These are phyloP conservation scores for Beverwykella pulmonaria DNA, from an alignment of 495 filamentous ascomycete species.

Conservation along the genomic window DNA sequence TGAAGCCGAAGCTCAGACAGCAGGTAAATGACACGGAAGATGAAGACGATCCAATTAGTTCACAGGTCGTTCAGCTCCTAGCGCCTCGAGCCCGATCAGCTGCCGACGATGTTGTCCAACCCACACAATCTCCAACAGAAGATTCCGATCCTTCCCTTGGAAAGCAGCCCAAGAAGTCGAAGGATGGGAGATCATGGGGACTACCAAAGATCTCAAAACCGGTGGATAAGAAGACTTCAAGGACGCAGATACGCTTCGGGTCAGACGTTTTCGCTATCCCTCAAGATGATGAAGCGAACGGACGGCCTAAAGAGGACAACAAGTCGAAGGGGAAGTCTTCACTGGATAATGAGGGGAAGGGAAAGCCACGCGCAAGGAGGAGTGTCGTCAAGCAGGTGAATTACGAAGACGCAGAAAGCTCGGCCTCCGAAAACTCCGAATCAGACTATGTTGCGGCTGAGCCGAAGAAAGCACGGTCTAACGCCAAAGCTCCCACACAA, in stretches of 20 bases:
- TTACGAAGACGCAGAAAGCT: constrained; percentile 16
- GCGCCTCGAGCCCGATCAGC: not conserved
- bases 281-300: not conserved
- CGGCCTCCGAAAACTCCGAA: not conserved
- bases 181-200: not conserved
- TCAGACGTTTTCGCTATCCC: not conserved
- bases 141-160: not conserved
- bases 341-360: not conserved
- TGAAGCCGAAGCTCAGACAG: not conserved
- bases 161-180: not conserved
- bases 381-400: not conserved
- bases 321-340: not conserved
- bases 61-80: not conserved
- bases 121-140: not conserved
- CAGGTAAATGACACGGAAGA: not conserved
- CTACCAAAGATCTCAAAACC: not conserved
- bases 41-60: constrained; percentile 1
- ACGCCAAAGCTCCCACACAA: not conserved
- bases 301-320: not conserved
- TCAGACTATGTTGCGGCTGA: constrained; percentile 13
- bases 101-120: not conserved
- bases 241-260: not conserved
- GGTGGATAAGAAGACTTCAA: not conserved
- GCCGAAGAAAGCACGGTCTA: constrained; percentile 2
- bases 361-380: not conserved